phyloP scores from a whole-genome alignment of 2,329 filamentous ascomycete species.

The Teratosphaeria nubilosa region DNA sequence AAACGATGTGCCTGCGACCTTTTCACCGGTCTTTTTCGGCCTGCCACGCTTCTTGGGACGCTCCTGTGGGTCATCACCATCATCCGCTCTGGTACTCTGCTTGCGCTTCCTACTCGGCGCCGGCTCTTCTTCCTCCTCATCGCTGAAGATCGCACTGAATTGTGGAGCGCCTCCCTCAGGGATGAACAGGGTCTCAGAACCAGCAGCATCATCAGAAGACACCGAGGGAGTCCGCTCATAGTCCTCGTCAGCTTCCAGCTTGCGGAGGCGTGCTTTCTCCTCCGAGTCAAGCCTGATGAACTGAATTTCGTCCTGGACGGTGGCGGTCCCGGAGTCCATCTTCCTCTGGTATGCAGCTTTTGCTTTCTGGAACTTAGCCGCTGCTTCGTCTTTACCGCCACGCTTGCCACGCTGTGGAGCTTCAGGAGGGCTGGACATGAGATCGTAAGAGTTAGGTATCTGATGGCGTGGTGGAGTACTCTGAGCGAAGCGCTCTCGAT shows the following conservation, averaged over 20 bases:
- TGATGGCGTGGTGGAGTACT: not conserved
- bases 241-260: slow-evolving; percentile 10
- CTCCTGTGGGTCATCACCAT: slow-evolving; percentile 1
- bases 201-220: slow-evolving; percentile 4
- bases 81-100: slow-evolving; percentile 1
- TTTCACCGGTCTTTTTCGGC: not conserved
- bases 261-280: slow-evolving; percentile 9
- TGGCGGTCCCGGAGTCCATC: slow-evolving; percentile 5
- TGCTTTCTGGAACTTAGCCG: slow-evolving; percentile 2
- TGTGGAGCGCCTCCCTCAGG: not conserved
- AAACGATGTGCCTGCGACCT: not conserved
- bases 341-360: slow-evolving; percentile 6
- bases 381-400: not conserved
- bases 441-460: not conserved
- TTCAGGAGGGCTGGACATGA: not conserved
- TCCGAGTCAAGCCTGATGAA: slow-evolving; percentile 12
- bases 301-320: slow-evolving; percentile 13
- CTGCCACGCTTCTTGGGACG: slow-evolving; percentile 1
- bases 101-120: not conserved
- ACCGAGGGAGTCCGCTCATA: slow-evolving; percentile 5
- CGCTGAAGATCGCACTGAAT: not conserved
- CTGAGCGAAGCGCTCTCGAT: not conserved
- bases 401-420: not conserved
- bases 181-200: slow-evolving; percentile 5
- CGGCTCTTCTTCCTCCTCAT: slow-evolving; percentile 3